Conservation (phyloP, 768 basidiomycete genomes). For the Mrakia frigida region DNA sequence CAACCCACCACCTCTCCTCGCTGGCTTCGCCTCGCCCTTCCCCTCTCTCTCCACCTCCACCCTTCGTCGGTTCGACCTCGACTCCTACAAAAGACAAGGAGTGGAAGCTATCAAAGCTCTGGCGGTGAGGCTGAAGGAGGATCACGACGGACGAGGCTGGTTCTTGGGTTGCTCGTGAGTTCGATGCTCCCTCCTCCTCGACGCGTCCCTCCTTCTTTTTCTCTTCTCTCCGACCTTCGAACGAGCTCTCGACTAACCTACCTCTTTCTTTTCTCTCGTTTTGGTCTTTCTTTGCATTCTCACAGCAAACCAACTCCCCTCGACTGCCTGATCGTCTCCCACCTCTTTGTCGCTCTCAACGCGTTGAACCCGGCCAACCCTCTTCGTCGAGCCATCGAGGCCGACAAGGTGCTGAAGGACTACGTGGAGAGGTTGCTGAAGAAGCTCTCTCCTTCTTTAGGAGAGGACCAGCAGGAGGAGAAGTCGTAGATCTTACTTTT, state of each 20-base stretch:
- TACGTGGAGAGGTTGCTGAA: conserved; percentile 16
- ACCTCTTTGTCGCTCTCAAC: conserved; percentile 13
- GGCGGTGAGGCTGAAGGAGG: conserved; percentile 17
- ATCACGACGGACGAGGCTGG: conserved; percentile 17
- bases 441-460: neutral
- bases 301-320: conserved; percentile 19
- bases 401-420: conserved; percentile 5
- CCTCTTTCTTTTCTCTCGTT: too few relatives aligned
- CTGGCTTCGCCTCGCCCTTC: conserved; percentile 23
- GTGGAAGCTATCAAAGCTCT: conserved; percentile 26
- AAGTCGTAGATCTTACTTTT: neutral
- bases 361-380: conserved; percentile 13
- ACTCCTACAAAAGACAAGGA: conserved; percentile 7
- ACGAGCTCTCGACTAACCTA: neutral
- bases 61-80: conserved; percentile 21
- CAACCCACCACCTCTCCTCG: conserved; percentile 21
- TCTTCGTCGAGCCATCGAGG: conserved; percentile 22
- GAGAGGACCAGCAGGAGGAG: neutral
- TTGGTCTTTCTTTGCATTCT: too few relatives aligned
- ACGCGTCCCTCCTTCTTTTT: neutral
- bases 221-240: neutral
- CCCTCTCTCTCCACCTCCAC: conserved; percentile 11
- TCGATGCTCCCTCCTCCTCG: neutral
- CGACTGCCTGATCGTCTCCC: conserved; percentile 28
- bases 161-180: conserved; percentile 29